phyloP scores from a whole-genome alignment of 352 stramenopile species.

The Saprolegnia diclina region DNA sequence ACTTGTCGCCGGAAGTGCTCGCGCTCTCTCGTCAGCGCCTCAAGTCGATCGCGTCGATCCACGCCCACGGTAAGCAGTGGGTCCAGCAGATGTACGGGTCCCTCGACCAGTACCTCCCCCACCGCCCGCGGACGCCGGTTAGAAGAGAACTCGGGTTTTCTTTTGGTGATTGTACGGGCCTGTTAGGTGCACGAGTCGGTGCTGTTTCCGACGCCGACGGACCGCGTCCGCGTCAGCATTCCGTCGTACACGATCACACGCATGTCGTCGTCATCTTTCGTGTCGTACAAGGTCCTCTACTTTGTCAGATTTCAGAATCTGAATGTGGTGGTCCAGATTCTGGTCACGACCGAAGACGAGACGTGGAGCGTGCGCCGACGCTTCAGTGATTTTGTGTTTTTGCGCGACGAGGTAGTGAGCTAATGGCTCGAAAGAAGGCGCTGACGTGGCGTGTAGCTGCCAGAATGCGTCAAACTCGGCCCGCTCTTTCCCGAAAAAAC shows the following conservation, averaged over 20 bases:
- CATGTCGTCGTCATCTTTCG: not conserved
- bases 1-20: slow-evolving; percentile 3
- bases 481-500: not conserved
- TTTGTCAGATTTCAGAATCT: not conserved
- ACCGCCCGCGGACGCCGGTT: too few species aligned
- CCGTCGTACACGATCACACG: slow-evolving; percentile 1
- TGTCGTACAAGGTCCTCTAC: slow-evolving; percentile 5
- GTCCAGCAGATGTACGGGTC: not conserved
- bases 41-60: not conserved
- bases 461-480: not conserved
- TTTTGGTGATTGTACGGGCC: not conserved
- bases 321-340: not conserved
- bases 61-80: not conserved
- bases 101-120: not conserved
- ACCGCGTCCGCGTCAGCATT: not conserved
- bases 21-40: not conserved
- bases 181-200: not conserved
- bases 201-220: too few species aligned
- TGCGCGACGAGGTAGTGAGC: not conserved
- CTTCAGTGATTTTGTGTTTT: slow-evolving; percentile 2
- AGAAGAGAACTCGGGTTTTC: too few species aligned
- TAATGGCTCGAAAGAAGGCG: not conserved
- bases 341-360: not conserved
- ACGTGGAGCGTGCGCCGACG: slow-evolving; percentile 8
- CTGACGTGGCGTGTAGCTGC: not conserved